phyloP scores from a whole-genome alignment of 139 green algal genomes.

The Penium margaritaceum region DNA sequence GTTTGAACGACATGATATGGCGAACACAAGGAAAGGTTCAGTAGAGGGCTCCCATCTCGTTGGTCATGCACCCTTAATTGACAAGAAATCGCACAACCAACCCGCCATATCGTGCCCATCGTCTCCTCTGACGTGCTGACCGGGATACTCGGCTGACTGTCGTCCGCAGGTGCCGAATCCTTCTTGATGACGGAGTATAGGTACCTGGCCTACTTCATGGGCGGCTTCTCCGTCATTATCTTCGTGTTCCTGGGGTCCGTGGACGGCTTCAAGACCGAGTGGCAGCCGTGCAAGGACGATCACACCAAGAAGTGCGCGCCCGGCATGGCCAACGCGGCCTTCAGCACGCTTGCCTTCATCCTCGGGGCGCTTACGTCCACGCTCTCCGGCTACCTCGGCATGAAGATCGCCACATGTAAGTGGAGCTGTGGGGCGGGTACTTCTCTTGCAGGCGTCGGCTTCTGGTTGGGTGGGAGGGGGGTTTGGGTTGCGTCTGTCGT shows the following conservation, averaged over 20 bases:
- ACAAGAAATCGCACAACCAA: neutral
- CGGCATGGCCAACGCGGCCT: slow-evolving; percentile 75
- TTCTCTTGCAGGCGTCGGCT: no score
- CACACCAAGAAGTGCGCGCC: slow-evolving; percentile 38
- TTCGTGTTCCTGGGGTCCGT: slow-evolving; percentile 72
- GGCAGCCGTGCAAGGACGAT: slow-evolving; percentile 17
- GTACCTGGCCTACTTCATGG: slow-evolving; percentile 57
- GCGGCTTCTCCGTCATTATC: slow-evolving; percentile 76
- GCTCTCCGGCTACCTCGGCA: slow-evolving; percentile 85
- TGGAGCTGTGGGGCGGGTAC: neutral
- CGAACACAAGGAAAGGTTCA: no score
- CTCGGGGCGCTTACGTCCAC: slow-evolving; percentile 81
- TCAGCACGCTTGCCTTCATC: slow-evolving; percentile 85
- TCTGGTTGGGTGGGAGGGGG: no score
- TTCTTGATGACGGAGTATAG: slow-evolving; percentile 95
- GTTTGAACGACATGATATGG: no score
- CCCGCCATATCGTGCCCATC: neutral
- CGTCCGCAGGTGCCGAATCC: slow-evolving; percentile 61
- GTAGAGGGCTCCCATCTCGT: no score
- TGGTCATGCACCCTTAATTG: no score
- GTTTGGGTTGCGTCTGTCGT: no score
- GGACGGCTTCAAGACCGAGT: slow-evolving; percentile 32
- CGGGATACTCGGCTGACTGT: neutral
- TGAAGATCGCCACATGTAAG: slow-evolving; percentile 83
- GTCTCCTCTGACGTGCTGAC: neutral